Percentiles rank a stretch among this genome's conserved stretches.
These are phyloP conservation scores for Coemansia interrupta DNA, from an alignment of 192 early-diverging fungal species.

Conservation along the genomic window DNA sequence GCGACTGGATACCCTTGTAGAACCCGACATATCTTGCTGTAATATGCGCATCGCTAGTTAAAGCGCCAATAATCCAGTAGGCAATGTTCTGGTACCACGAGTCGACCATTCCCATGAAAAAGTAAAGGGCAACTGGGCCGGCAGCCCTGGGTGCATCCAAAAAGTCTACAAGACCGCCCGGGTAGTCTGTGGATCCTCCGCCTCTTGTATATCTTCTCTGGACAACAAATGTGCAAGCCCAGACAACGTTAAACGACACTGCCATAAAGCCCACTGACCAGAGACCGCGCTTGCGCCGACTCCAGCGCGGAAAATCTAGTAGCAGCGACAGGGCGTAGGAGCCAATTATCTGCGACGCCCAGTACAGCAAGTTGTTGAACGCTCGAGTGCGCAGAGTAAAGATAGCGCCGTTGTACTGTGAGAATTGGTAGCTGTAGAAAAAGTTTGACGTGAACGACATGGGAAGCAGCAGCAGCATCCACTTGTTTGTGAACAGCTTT, in stretches of 20 bases:
- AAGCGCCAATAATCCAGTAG: slow-evolving; percentile 83
- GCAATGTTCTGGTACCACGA: slow-evolving; percentile 74
- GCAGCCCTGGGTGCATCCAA: slow-evolving; percentile 48
- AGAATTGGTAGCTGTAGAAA: slow-evolving; percentile 76
- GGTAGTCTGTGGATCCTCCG: slow-evolving; percentile 20
- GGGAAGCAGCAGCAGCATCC: slow-evolving; percentile 68
- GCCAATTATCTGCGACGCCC: slow-evolving; percentile 71
- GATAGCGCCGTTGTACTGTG: slow-evolving; percentile 55
- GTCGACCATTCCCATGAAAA: slow-evolving; percentile 73
- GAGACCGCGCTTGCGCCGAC: slow-evolving; percentile 62
- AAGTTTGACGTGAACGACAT: slow-evolving; percentile 75
- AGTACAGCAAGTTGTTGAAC: slow-evolving; percentile 77
- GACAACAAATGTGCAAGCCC: slow-evolving; percentile 58
- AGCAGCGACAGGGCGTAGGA: slow-evolving; percentile 62
- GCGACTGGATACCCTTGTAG: slow-evolving; percentile 81
- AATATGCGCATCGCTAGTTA: slow-evolving; percentile 73
- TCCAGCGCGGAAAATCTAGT: slow-evolving; percentile 57
- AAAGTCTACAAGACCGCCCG: slow-evolving; percentile 40
- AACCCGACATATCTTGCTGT: slow-evolving; percentile 71
- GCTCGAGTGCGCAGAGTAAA: slow-evolving; percentile 68
- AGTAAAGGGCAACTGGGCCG: slow-evolving; percentile 61
- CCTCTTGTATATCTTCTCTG: slow-evolving; percentile 56
- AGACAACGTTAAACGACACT: slow-evolving; percentile 53
- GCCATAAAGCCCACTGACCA: slow-evolving; percentile 48
- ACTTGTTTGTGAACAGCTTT: slow-evolving; percentile 61